Conservation (phyloP, 2,329 filamentous ascomycete genomes). For the Gnomoniopsis sp. region DNA sequence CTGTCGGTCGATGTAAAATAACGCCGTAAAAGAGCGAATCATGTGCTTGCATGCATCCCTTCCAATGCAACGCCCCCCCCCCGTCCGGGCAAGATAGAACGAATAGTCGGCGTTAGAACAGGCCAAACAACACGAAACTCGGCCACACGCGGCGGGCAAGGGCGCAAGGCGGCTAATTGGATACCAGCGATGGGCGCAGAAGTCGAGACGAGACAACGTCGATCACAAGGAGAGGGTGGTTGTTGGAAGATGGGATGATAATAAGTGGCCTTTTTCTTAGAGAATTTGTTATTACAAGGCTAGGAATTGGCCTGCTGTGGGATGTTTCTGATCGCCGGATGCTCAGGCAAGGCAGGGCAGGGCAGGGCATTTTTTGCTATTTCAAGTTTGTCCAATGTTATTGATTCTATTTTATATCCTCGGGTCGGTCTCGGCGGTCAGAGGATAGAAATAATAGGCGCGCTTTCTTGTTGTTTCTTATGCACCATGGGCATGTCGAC, state of each 20-base stretch:
- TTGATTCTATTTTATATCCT: no score
- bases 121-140: conserved; percentile 13
- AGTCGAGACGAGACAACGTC: conserved; percentile 16
- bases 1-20: not conserved
- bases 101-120: conserved; percentile 1
- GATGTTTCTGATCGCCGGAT: conserved; percentile 10
- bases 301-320: conserved; percentile 3
- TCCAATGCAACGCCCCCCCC: no score
- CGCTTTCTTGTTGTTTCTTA: not conserved
- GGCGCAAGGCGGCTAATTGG: conserved; percentile 7
- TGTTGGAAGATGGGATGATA: conserved; percentile 6
- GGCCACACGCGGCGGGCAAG: not conserved
- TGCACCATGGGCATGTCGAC: not conserved
- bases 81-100: not conserved
- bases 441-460: not conserved
- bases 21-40: no score
- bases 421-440: not conserved
- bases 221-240: conserved; percentile 3
- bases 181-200: conserved; percentile 6
- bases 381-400: not conserved
- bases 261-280: no score
- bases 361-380: no score
- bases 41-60: no score
- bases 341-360: not conserved
- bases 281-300: no score